Base-by-base conservation (phyloP, 768 basidiomycete genomes). In the Scleroderma bovista region DNA sequence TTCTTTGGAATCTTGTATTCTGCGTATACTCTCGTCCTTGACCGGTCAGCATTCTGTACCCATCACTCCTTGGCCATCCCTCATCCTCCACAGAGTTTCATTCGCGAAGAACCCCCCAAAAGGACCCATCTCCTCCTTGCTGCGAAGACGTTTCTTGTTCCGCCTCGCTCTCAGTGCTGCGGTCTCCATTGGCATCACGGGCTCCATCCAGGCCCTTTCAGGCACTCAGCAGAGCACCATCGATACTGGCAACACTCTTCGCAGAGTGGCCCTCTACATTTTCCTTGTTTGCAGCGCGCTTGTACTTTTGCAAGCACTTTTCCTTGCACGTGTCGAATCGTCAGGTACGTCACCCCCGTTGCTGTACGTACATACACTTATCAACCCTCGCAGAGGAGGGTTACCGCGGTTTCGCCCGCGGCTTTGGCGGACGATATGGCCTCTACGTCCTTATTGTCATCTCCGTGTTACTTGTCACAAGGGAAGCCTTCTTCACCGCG, bases 1-100 rank as follows among this genome's bases (percentile, higher is more conserved):
- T 69, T 71, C 62, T 71, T 67, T 29, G 55, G 61, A 42, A 11
- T 63, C 1, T 47, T 62, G 40, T 62, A 60, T 54, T 70, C 65
- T 1, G 59, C 61, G 2, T 68, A 66, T 22, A 57, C 52, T 40
- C 63, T 71, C 32, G 56, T 63, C 47, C 44, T 56, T 2, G 60
- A 61, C 17, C 60, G 65, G 68, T 71, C 40, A n/a, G 67, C 54
- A 13, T 26, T 9, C 19, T n/a, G n/a, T 3, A 12, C 45, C 17
- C 5, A 10, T 31, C 16, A 2, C 2, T 11, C 55, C 47, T 43
- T 47, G 19, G 4, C 15, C 41, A 53, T 32, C 10, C 22, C 23
- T 16, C n/a, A 19, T 26, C 9, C 16, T n/a, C 29, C 13, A 6
- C 44, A 63, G 58, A 32, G 51, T 50, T 32, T 51, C 34, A 3